These are phyloP conservation scores for Mrakiaceae sp. DNA, from an alignment of 1,284 basidiomycete genomes.

Conservation along the genomic window DNA sequence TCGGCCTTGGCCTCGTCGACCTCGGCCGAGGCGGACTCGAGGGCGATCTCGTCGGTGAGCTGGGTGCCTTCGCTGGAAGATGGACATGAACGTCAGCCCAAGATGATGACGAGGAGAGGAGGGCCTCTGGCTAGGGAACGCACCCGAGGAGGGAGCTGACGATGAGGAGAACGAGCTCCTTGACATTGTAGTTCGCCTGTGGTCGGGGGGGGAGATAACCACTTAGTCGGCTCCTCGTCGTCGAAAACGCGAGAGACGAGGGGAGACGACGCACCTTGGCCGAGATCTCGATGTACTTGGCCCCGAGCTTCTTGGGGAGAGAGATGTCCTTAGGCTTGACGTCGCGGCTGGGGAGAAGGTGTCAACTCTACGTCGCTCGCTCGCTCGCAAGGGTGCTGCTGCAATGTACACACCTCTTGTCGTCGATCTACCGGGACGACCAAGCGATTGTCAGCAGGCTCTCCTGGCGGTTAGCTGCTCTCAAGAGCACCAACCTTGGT, in stretches of 20 bases:
- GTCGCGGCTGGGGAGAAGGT: constrained; percentile 14
- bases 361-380: no score
- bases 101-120: not conserved
- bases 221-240: no score
- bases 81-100: not conserved
- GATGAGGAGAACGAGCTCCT: constrained; percentile 19
- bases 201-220: no score
- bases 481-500: constrained; percentile 18
- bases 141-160: constrained; percentile 20
- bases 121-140: not conserved
- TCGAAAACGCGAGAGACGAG: not conserved
- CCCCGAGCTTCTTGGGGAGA: constrained; percentile 18
- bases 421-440: no score
- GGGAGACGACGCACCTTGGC: constrained; percentile 5
- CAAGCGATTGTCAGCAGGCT: no score
- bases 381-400: no score
- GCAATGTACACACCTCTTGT: no score
- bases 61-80: constrained; percentile 19
- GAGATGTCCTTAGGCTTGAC: constrained; percentile 21
- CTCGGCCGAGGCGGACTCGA: constrained; percentile 17
- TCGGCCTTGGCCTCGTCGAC: constrained; percentile 18
- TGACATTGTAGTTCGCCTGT: constrained; percentile 20
- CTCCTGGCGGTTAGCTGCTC: no score
- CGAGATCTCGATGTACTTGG: constrained; percentile 21
- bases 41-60: constrained; percentile 19